These are phyloP conservation scores for Scolecobasidium constrictum DNA, from an alignment of 2,329 filamentous ascomycete species.

Conservation along the genomic window DNA sequence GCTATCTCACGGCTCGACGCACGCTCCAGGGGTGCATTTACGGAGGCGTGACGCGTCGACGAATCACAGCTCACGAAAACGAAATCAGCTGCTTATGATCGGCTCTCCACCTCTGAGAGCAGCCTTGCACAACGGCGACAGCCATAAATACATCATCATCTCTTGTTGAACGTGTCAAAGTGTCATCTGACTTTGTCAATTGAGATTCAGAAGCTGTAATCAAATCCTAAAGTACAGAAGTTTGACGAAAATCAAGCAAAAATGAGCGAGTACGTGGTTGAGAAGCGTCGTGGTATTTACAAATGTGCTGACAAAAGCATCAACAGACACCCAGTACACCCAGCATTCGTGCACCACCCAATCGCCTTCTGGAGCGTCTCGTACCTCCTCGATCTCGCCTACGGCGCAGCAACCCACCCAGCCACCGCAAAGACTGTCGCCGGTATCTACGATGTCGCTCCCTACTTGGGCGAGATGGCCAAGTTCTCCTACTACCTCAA, in stretches of 20 bases:
- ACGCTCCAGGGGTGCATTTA: too few relatives aligned
- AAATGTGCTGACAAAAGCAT: neutral
- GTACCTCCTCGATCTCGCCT: slow-evolving; percentile 23
- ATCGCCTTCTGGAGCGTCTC: slow-evolving; percentile 28
- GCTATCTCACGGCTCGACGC: too few relatives aligned
- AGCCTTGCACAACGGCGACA: neutral
- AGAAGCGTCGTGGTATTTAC: neutral
- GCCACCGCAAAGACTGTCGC: slow-evolving; percentile 21
- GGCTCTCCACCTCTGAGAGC: neutral
- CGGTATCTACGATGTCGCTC: slow-evolving; percentile 17
- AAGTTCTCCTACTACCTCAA: slow-evolving; percentile 34
- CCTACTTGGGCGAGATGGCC: slow-evolving; percentile 23
- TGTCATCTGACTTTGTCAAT: neutral
- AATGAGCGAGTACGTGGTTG: neutral
- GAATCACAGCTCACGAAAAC: neutral
- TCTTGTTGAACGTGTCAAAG: neutral
- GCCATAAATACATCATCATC: neutral
- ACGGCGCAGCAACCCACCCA: slow-evolving; percentile 21
- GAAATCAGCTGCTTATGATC: slow-evolving; percentile 1
- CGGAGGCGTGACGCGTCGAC: too few relatives aligned
- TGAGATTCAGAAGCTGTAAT: neutral
- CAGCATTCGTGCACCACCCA: slow-evolving; percentile 36
- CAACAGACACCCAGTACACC: slow-evolving; percentile 31
- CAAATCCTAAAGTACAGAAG: neutral
- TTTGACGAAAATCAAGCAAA: neutral